Evolutionary conservation across 768 basidiomycete species (phyloP), one percentile per base, ranked within the genome.

Genomic region (Hortiboletus flavorubellus): DNA sequence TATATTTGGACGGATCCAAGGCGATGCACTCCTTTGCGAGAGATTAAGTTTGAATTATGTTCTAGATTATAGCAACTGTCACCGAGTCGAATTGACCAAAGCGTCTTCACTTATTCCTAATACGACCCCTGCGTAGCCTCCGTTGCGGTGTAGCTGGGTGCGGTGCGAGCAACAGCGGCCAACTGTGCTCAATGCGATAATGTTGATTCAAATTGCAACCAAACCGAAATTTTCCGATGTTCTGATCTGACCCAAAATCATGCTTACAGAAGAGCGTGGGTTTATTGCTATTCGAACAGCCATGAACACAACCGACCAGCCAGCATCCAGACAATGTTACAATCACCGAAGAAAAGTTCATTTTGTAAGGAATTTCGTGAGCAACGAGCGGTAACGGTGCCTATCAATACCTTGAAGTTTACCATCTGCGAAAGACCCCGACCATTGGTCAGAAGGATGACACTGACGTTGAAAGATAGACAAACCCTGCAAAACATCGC

Each of bases 201-300:
- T 61, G 60, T 85, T 84, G 53, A 85, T 61, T 83, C 81, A 84
- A 15, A 77, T 82, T 3, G 83, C 82, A 38, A 86, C 61, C 71
- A 69, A 74, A 18, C 77, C 76, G 58, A 78, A 83, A 57, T 69
- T 75, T 71, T 78, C 77, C 18, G 85, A 66, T 0, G 82, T 80
- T 31, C 83, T 74, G 48, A 85, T 80, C 57, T 85, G 83, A 15
- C 83, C 83, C 51, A 85, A 68, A 15, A 78, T 50, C 74, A 84
- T 80, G 1, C 84, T 84, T 34, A 75, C 16, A 9, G 40, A 46
- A 44, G 39, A n/a, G 12, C 29, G 34, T 58, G 44, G 55, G 35
- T 15, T 5, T 18, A 29, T 12, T 9, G 9, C 45, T 16, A 31
- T 18, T 30, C 21, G 10, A 34, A 49, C 1, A 31, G 8, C 0